Evolutionary conservation across 2,329 filamentous ascomycete species (phyloP).

Genomic region (Fusarium sp.): DNA sequence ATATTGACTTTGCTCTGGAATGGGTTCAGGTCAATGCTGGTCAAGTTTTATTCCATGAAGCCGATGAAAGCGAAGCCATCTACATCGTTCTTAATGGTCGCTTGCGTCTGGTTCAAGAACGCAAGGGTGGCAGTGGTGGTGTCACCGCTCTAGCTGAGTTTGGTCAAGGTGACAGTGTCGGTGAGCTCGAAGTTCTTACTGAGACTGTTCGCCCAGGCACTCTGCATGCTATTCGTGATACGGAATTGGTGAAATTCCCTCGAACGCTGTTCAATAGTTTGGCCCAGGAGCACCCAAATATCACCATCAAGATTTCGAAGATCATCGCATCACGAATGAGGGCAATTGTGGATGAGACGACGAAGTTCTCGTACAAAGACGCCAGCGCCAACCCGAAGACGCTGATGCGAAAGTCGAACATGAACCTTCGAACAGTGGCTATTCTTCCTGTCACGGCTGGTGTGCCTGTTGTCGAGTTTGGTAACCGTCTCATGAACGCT

Average conservation of each 20-base stretch:
- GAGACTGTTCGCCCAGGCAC: slow-evolving; percentile 92
- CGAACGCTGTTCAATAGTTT: slow-evolving; percentile 97
- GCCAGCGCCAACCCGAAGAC: slow-evolving; percentile 65
- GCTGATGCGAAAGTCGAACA: slow-evolving; percentile 79
- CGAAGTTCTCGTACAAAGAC: slow-evolving; percentile 75
- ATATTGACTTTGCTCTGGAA: slow-evolving; percentile 98
- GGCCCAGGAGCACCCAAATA: slow-evolving; percentile 95
- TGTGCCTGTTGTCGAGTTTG: slow-evolving; percentile 95
- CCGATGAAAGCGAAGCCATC: slow-evolving; percentile 96
- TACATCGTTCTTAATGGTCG: slow-evolving; percentile 97
- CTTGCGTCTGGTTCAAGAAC: slow-evolving; percentile 84
- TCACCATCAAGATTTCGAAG: slow-evolving; percentile 99
- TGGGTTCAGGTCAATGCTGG: slow-evolving; percentile 98
- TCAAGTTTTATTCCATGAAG: slow-evolving; percentile 92
- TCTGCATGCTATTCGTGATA: slow-evolving; percentile 94
- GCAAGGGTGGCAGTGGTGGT: slow-evolving; percentile 82
- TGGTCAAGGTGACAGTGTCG: slow-evolving; percentile 96
- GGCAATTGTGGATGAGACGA: slow-evolving; percentile 83
- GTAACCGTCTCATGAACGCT: slow-evolving; percentile 87
- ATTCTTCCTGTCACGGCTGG: slow-evolving; percentile 91
- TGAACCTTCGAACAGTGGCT: slow-evolving; percentile 93
- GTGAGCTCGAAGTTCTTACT: slow-evolving; percentile 95
- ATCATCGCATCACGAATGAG: slow-evolving; percentile 97
- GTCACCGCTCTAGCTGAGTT: slow-evolving; percentile 92
- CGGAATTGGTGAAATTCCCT: slow-evolving; percentile 95